Conservation (phyloP, 257 asterid species). For the Solanum corneliomulleri region DNA sequence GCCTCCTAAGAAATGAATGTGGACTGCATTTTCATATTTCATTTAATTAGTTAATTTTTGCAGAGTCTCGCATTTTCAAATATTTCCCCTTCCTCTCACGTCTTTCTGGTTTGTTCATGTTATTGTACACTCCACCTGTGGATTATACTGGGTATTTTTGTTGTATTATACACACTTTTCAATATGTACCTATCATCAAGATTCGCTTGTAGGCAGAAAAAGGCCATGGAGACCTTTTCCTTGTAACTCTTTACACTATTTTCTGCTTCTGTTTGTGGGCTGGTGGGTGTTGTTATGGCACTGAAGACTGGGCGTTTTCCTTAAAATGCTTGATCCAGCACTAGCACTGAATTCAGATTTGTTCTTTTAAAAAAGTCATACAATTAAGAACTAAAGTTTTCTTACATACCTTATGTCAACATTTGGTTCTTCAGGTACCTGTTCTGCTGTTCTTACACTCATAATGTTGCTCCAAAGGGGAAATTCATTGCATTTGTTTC, state of each 20-base stretch:
- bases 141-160: not conserved
- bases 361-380: not conserved
- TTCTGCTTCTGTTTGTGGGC: not conserved
- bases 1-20: not conserved
- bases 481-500: slow-evolving; percentile 92
- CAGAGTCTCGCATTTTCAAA: not conserved
- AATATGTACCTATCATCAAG: not conserved
- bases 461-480: slow-evolving; percentile 97
- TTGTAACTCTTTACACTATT: not conserved
- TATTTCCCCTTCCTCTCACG: not conserved
- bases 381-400: not conserved
- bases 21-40: not conserved
- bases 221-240: not conserved
- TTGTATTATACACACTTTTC: not conserved
- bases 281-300: not conserved
- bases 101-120: not conserved
- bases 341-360: not conserved
- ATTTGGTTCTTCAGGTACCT: slow-evolving; percentile 53
- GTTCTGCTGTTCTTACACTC: slow-evolving; percentile 92
- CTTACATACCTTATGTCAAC: not conserved
- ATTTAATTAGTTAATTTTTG: not conserved
- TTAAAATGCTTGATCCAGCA: not conserved
- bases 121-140: not conserved
- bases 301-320: not conserved
- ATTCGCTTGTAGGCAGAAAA: not conserved